phyloP scores from a whole-genome alignment of 495 filamentous ascomycete genomes.

The Haplographium delicatum region DNA sequence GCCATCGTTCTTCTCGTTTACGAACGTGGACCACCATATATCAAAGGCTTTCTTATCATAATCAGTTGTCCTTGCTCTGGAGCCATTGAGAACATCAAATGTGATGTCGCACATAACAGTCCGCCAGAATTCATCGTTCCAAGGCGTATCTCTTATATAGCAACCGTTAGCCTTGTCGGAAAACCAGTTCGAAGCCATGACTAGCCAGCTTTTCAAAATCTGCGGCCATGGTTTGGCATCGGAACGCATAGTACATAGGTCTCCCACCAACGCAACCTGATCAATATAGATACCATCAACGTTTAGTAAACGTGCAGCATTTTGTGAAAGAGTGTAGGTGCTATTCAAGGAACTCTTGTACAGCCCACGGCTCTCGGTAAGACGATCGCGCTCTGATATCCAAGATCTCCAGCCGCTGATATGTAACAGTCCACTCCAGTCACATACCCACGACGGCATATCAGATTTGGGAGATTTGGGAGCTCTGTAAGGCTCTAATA shows the following conservation, averaged over 20 bases:
- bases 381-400: background rate
- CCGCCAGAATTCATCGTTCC: background rate
- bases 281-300: background rate
- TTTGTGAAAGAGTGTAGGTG: background rate
- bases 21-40: background rate
- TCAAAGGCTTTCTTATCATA: background rate
- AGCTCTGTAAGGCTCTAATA: background rate
- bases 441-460: background rate
- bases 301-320: background rate
- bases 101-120: background rate
- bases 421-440: background rate
- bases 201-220: background rate
- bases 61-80: background rate
- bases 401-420: background rate
- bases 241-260: background rate
- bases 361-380: background rate
- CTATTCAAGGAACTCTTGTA: background rate
- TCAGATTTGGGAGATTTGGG: background rate
- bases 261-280: background rate
- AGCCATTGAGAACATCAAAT: background rate
- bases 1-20: background rate
- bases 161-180: background rate
- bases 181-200: background rate
- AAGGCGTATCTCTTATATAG: background rate
- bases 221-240: background rate